Evolutionary conservation across 108 stramenopile species (phyloP), one percentile per base, ranked within the genome.

Genomic region (Mayamaea pseudoterrestris): DNA sequence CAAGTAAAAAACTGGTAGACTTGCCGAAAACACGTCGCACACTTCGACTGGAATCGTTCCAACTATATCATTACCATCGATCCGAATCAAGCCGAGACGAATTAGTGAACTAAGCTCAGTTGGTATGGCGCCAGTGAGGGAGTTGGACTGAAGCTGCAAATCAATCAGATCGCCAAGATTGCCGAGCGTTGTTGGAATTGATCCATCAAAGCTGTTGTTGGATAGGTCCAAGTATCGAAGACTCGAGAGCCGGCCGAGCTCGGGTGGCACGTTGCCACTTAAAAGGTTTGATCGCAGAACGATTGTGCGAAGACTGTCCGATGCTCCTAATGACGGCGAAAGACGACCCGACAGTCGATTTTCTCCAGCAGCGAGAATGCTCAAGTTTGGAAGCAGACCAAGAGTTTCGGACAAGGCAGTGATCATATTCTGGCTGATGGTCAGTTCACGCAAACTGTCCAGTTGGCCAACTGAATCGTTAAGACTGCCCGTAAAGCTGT

Each of bases 121-220:
- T 3, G 73, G 62, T 17, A 81, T 44, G 21, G 21, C 35, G 32
- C 80, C 80, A 0, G 20, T 47, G 8, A 77, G 37, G 3, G 1
- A n/a, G 60, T 78, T 78, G 6, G 60, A 39, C 1, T 57, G 42
- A 20, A 69, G 32, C 22, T 53, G 34, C 29, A 69, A 31, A 35
- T 57, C 30, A 5, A 50, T 9, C 3, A 49, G 47, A 14, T 24
- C 14, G 14, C 6, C 20, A 28, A 59, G 24, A 1, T 6, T 40
- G 17, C 58, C 58, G 31, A 59, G n/a, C 14, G 42, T 12, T 28
- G 39, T 25, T 1, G 58, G 58, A 16, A 59, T 41, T 17, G 18
- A 34, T 41, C 48, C 58, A 12, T 29, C 20, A 13, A 59, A 30
- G 13, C n/a, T 16, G 40, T 59, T 59, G 2, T 43, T 8, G 1